Evolutionary conservation across 495 filamentous ascomycete species (phyloP).

Genomic region (Podospora tetraspora): DNA sequence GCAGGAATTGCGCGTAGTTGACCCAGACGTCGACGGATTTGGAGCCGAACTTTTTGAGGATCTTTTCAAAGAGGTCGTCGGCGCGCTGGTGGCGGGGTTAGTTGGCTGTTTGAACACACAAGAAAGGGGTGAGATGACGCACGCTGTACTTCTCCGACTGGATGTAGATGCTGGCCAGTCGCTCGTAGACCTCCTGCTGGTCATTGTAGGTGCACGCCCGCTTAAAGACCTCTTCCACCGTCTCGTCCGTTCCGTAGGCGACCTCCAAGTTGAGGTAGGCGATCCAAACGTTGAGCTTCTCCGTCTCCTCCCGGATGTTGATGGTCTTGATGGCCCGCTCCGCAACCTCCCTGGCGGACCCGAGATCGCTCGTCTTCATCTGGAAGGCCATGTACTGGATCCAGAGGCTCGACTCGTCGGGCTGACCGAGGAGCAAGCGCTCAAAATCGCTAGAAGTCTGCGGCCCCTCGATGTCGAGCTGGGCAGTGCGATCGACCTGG

Average conservation of each 20-base stretch:
- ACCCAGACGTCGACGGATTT: constrained; percentile 73
- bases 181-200: constrained; percentile 81
- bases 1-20: constrained; percentile 92
- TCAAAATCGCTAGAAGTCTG: constrained; percentile 88
- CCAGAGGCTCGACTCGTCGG: constrained; percentile 85
- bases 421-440: constrained; percentile 83
- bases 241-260: constrained; percentile 78
- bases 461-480: constrained; percentile 83
- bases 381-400: constrained; percentile 96
- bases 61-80: constrained; percentile 76
- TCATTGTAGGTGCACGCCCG: constrained; percentile 93
- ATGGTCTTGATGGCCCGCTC: constrained; percentile 87
- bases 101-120: constrained; percentile 1
- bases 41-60: constrained; percentile 82
- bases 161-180: constrained; percentile 88
- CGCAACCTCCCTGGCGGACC: constrained; percentile 78
- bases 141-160: constrained; percentile 73
- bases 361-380: constrained; percentile 79
- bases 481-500: constrained; percentile 79
- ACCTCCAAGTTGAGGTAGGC: constrained; percentile 92
- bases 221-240: constrained; percentile 82
- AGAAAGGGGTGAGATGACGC: constrained; percentile 24
- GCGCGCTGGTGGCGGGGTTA: constrained; percentile 60
- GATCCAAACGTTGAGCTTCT: constrained; percentile 93
- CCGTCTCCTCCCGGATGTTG: constrained; percentile 75